phyloP scores from a whole-genome alignment of 495 filamentous ascomycete genomes.

The Stereocaulon alpinum region DNA sequence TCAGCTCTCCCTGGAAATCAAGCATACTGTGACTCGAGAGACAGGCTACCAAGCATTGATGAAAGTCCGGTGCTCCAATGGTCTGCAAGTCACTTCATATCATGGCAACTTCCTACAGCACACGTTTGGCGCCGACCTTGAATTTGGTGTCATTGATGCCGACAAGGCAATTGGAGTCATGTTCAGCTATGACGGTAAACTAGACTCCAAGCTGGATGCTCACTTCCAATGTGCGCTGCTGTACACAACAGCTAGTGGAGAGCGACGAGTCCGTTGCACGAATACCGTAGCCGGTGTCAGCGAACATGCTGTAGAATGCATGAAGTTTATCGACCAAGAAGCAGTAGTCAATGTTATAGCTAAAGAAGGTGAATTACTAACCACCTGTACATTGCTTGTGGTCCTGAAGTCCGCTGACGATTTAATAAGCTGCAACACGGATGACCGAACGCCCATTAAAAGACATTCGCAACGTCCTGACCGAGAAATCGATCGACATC shows the following conservation, averaged over 20 bases:
- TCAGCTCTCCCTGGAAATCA: constrained; percentile 77
- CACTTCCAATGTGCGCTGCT: constrained; percentile 95
- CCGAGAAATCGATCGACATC: constrained; percentile 91
- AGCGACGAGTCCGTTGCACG: constrained; percentile 83
- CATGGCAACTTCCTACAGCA: constrained; percentile 95
- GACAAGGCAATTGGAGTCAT: constrained; percentile 88
- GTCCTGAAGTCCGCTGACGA: constrained; percentile 6
- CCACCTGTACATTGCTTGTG: neutral
- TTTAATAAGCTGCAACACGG: constrained; percentile 58
- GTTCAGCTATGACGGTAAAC: constrained; percentile 94
- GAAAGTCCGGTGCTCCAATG: constrained; percentile 97
- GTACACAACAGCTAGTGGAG: constrained; percentile 83
- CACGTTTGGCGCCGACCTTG: constrained; percentile 87
- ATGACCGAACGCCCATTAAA: constrained; percentile 73
- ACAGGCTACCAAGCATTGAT: constrained; percentile 94
- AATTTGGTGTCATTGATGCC: constrained; percentile 85
- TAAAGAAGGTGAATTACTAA: constrained; percentile 55
- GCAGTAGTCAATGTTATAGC: constrained; percentile 79
- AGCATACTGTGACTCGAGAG: constrained; percentile 79
- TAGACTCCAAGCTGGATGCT: constrained; percentile 89
- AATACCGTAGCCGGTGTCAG: constrained; percentile 90
- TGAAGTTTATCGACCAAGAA: constrained; percentile 92
- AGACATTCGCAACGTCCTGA: constrained; percentile 72
- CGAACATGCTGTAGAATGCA: constrained; percentile 71
- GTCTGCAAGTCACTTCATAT: constrained; percentile 85